Evolutionary conservation across 345 rosid genomes (phyloP), one percentile per base, ranked within the genome.

Genomic region (Mallotus nudiflorus): DNA sequence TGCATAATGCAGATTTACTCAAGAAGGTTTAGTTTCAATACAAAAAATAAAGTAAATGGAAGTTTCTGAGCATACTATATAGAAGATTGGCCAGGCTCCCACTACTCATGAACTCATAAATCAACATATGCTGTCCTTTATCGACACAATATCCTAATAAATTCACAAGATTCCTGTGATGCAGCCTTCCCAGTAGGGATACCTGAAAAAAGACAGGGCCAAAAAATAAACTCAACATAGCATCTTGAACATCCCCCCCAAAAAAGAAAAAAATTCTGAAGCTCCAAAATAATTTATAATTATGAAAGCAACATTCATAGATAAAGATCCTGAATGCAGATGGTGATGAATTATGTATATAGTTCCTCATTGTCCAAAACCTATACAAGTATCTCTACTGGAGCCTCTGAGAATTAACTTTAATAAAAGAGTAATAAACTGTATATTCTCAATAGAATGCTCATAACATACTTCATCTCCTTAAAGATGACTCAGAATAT

Each of bases 101-200:
- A 52, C 89, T 92, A 82, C 92, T 89, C 99, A 95, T 95, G 91
- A 84, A 92, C 87, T 92, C 96, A 69, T 95, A 95, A 20, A 95
- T 79, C 74, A 95, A 71, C 86, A 95, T 90, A 77, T 51, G 80
- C 27, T 85, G 85, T 63, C 94, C 94, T 85, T 90, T 95, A 70
- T 95, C 97, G 2, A 85, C 80, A 67, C 97, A 90, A 78, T 89
- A 89, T 70, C 99, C 99, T 42, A 89, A 70, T 84, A 95, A 82
- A 82, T 95, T 95, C 80, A 95, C 99, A 61, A 95, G 97, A 80
- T 90, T 90, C 29, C 99, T 78, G 77, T 95, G 97, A 85, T 95
- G 99, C 74, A 95, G 81, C 81, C 99, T 88, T 68, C 99, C 96
- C 8, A 95, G 85, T 40, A 95, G 80, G 76, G 90, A 81, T 20